Evolutionary conservation across 352 stramenopile species (phyloP).

Genomic region (Phytophthora agathidicida): DNA sequence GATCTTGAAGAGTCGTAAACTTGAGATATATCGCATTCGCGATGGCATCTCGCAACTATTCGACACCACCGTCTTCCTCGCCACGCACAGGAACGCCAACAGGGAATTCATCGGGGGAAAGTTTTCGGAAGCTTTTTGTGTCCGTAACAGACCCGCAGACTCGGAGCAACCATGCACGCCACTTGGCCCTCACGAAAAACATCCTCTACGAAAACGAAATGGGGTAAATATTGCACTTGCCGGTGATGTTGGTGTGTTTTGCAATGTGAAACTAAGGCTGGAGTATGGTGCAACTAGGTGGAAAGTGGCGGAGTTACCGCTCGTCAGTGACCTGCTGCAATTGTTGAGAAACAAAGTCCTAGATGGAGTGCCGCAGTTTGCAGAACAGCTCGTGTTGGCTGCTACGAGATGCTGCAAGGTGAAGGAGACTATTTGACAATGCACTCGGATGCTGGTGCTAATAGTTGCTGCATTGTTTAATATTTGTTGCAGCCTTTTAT

Average conservation of each 20-base stretch:
- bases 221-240: constrained; percentile 37
- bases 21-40: background rate
- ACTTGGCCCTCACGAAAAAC: constrained; percentile 80
- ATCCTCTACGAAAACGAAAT: constrained; percentile 76
- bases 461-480: constrained; percentile 1
- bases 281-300: constrained; percentile 42
- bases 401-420: constrained; percentile 55
- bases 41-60: constrained; percentile 21
- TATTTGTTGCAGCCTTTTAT: constrained; percentile 65
- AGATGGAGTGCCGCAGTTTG: constrained; percentile 51
- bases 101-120: constrained; percentile 19
- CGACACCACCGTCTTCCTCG: constrained; percentile 1
- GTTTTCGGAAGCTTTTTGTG: constrained; percentile 73
- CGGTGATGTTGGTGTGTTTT: no score
- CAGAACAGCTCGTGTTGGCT: constrained; percentile 45
- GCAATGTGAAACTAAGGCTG: background rate
- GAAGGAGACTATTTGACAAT: background rate
- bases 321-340: constrained; percentile 65
- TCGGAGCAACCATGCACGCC: constrained; percentile 60
- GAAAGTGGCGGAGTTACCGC: constrained; percentile 66
- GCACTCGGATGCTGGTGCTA: no score
- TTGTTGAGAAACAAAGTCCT: constrained; percentile 64
- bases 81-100: background rate
- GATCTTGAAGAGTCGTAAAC: background rate
- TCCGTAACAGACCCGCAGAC: constrained; percentile 70